phyloP scores from a whole-genome alignment of 176 grass and related monocot genomes.

The Tillandsia fasciculata region DNA sequence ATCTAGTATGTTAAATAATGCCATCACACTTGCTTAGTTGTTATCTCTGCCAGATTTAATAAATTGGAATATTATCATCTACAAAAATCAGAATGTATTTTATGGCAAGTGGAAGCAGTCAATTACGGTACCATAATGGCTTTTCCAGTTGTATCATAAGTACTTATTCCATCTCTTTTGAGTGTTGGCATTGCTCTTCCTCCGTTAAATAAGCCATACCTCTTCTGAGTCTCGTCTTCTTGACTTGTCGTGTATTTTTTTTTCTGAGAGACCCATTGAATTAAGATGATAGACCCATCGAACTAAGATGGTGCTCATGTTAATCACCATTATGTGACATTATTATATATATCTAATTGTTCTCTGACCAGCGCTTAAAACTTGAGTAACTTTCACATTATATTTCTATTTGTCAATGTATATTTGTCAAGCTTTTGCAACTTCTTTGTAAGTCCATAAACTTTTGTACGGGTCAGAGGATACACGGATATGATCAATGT shows the following conservation, averaged over 20 bases:
- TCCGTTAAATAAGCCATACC: background rate
- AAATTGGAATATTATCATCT: too few species aligned
- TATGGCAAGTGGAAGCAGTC: too few species aligned
- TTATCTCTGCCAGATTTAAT: too few species aligned
- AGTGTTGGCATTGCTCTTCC: too few species aligned
- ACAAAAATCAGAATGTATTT: too few species aligned
- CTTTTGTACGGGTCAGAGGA: conserved; percentile 77
- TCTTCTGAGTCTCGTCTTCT: background rate
- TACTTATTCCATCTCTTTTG: too few species aligned
- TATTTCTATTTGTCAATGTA: conserved; percentile 50
- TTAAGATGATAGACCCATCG: too few species aligned
- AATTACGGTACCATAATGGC: too few species aligned
- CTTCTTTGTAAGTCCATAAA: conserved; percentile 73
- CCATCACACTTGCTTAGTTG: too few species aligned
- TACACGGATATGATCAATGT: conserved; percentile 69
- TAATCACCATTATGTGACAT: background rate
- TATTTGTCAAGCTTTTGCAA: conserved; percentile 50
- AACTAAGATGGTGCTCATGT: too few species aligned
- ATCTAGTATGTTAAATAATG: too few species aligned
- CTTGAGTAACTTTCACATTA: conserved; percentile 33
- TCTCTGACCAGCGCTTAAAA: conserved; percentile 13
- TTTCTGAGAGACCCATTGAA: background rate
- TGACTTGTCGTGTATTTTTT: background rate
- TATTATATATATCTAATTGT: conserved; percentile 10
- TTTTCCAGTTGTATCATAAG: too few species aligned